Base-by-base conservation (phyloP, 441 rosid genomes). In the Theobroma grandiflorum region DNA sequence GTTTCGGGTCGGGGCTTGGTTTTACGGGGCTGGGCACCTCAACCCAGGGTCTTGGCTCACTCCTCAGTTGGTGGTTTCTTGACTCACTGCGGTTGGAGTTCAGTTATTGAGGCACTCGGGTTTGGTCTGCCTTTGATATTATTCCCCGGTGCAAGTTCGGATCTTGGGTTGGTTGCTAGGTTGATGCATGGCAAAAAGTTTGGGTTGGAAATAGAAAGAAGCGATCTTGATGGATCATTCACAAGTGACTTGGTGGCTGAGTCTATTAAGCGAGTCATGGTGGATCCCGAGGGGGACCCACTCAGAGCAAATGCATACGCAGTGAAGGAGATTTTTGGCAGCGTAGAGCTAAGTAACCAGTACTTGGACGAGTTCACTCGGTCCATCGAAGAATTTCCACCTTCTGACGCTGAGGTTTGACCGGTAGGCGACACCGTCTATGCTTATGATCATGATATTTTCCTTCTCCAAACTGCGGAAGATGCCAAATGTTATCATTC, bases 11-110 rank as follows among this genome's bases (percentile, higher is more conserved):
- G 75, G 42, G 80, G 80, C 40, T 11, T 67, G 14, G n/a, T 78
- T n/a, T 31, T 82, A 75, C 0, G 89, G 83, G 35, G 10, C 72
- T 88, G 90, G 93, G 88, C 80, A 0, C 89, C 90, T 4, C 89
- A 88, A 75, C 74, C 78, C 76, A 78, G 76, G 78, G 84, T 90
- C 31, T 85, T 88, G 84, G 78, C 88, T 72, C 88, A 88, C 69
- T 50, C 80, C 16, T 80, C 87, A 0, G 82, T 89, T 2, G 87
- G 88, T 3, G 87, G 85, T 20, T 89, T 89, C 81, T 22, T 89
- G 88, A 89, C 91, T 64, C 91, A 89, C 77, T 84, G 87, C 33
- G 91, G 91, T 3, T 86, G 87, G 81, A 88, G 87, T 83, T 88
- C 91, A 3, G 65, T 82, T 5, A 47, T 88, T 2, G 92, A 89